Conservation (phyloP, 768 basidiomycete genomes). For the Cyclocybe cylindracea region DNA sequence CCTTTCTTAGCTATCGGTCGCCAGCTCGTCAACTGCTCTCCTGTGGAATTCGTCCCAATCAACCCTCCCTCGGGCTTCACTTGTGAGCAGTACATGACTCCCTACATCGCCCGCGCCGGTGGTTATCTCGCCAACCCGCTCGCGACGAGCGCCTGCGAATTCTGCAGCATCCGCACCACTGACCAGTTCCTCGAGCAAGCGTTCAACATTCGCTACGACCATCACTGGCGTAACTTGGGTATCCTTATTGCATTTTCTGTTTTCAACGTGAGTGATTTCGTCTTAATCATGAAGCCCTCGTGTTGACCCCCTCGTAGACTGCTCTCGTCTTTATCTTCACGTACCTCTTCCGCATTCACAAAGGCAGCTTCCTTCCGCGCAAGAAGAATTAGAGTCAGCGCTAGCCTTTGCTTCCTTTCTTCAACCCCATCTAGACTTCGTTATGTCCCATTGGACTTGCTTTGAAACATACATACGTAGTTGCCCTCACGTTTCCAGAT, state of each 20-base stretch:
- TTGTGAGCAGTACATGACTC: constrained; percentile 54
- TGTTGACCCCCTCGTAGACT: constrained; percentile 28
- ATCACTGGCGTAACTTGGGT: constrained; percentile 58
- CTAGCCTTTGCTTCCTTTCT: not conserved
- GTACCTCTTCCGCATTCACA: constrained; percentile 52
- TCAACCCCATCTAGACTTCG: not conserved
- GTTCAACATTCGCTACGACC: constrained; percentile 58
- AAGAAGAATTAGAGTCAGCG: constrained; percentile 13
- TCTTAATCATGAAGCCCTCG: not conserved
- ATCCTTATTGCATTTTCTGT: constrained; percentile 45
- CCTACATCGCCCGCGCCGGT: constrained; percentile 50
- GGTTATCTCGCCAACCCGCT: constrained; percentile 60
- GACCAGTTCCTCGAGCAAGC: constrained; percentile 54
- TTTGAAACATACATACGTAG: not conserved
- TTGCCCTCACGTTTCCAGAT: too few relatives aligned
- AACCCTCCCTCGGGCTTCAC: constrained; percentile 53
- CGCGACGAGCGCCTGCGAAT: constrained; percentile 51
- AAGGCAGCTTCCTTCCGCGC: constrained; percentile 28
- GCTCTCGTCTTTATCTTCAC: constrained; percentile 46
- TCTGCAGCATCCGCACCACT: constrained; percentile 58
- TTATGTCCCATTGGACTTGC: not conserved
- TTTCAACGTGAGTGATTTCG: constrained; percentile 41
- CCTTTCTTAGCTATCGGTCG: constrained; percentile 35
- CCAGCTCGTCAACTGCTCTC: constrained; percentile 46
- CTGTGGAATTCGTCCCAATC: constrained; percentile 52